phyloP scores from a whole-genome alignment of 257 asterid species.

The Jacaranda mimosifolia region DNA sequence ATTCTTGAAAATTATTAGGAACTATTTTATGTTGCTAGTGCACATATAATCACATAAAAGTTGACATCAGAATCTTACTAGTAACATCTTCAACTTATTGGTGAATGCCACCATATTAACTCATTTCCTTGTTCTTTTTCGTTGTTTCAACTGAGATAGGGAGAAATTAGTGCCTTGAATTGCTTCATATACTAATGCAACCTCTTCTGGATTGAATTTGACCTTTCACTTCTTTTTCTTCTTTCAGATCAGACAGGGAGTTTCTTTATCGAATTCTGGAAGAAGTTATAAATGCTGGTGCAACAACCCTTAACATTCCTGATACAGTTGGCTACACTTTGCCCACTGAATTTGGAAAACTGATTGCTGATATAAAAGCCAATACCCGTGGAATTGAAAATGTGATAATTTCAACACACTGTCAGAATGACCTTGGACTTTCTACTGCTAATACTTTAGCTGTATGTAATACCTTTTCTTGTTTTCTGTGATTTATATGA shows the following conservation, averaged over 20 bases:
- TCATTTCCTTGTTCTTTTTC: not conserved
- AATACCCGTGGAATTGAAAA: conserved; percentile 80
- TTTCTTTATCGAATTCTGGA: conserved; percentile 77
- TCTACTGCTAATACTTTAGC: conserved; percentile 82
- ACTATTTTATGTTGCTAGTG: not conserved
- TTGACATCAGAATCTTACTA: not conserved
- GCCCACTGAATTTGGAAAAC: conserved; percentile 72
- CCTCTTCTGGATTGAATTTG: not conserved
- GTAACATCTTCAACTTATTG: not conserved
- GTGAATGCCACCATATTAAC: not conserved
- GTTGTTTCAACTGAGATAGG: not conserved
- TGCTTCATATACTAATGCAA: not conserved
- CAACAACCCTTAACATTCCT: conserved; percentile 86
- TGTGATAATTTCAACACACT: conserved; percentile 87
- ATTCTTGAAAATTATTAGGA: not conserved
- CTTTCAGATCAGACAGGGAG: conserved; percentile 66
- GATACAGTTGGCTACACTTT: conserved; percentile 82
- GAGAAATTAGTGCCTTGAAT: not conserved
- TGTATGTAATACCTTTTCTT: conserved; percentile 44
- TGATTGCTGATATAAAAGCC: conserved; percentile 81
- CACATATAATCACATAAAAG: not conserved
- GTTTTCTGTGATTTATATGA: conserved; percentile 17
- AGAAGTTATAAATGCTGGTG: conserved; percentile 82
- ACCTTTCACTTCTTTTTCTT: not conserved
- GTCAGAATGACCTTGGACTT: conserved; percentile 96